Evolutionary conservation across 495 filamentous ascomycete genomes (phyloP).

Genomic region (Filosporella fistucella): DNA sequence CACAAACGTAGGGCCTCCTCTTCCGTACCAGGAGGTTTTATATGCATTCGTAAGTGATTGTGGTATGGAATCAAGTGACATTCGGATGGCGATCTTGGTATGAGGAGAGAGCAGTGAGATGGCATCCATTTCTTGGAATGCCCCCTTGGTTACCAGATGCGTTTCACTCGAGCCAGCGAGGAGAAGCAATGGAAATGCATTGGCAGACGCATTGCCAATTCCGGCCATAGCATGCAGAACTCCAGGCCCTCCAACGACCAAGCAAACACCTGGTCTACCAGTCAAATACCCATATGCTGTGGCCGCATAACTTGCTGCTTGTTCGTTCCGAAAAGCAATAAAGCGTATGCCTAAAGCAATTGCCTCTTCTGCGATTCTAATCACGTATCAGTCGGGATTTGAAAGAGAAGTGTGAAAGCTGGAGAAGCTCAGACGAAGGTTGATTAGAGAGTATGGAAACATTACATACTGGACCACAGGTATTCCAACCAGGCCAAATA

Average conservation of each 20-base stretch:
- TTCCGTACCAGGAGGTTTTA: slow-evolving; percentile 50
- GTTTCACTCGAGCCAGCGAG: slow-evolving; percentile 55
- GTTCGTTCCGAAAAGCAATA: slow-evolving; percentile 63
- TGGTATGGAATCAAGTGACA: slow-evolving; percentile 46
- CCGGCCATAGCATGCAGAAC: slow-evolving; percentile 61
- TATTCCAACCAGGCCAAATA: slow-evolving; percentile 64
- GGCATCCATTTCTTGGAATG: slow-evolving; percentile 61
- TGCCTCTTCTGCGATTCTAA: slow-evolving; percentile 58
- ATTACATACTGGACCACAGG: slow-evolving; percentile 63
- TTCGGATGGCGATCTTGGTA: slow-evolving; percentile 51
- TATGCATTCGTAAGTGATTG: slow-evolving; percentile 50
- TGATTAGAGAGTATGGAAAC: too few species aligned
- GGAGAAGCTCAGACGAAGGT: too few species aligned
- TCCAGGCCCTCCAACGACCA: slow-evolving; percentile 63
- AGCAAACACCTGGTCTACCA: slow-evolving; percentile 55
- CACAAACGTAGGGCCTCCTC: slow-evolving; percentile 54
- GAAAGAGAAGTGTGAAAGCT: too few species aligned
- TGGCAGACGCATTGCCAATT: slow-evolving; percentile 52
- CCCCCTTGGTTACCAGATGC: slow-evolving; percentile 48
- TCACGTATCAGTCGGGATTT: too few species aligned
- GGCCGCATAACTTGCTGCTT: slow-evolving; percentile 60
- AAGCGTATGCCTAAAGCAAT: slow-evolving; percentile 61
- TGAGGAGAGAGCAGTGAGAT: slow-evolving; percentile 53
- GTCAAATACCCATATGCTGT: slow-evolving; percentile 63
- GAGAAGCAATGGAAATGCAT: slow-evolving; percentile 55